Conservation (phyloP, 352 stramenopile genomes). For the Phytophthora vignae region DNA sequence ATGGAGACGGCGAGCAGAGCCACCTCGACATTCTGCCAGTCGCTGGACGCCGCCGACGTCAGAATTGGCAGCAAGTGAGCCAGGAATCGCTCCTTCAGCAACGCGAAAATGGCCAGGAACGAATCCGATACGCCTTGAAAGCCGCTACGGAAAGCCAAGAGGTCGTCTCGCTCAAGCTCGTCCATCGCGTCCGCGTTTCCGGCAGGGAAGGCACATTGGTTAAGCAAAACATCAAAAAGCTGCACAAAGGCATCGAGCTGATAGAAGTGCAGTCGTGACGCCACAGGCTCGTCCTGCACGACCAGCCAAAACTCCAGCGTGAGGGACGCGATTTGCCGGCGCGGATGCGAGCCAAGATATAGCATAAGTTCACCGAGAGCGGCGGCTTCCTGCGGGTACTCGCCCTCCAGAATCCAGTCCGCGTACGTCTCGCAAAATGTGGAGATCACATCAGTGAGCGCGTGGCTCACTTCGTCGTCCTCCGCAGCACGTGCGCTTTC, state of each 20-base stretch:
- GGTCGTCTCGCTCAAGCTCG: conserved; percentile 70
- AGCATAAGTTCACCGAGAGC: conserved; percentile 69
- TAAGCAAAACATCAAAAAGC: conserved; percentile 67
- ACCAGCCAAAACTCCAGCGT: conserved; percentile 82
- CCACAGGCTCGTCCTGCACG: conserved; percentile 74
- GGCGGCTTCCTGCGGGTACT: conserved; percentile 48
- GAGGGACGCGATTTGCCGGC: conserved; percentile 76
- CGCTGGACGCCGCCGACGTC: conserved; percentile 24
- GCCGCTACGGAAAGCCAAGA: conserved; percentile 62
- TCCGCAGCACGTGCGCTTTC: conserved; percentile 57
- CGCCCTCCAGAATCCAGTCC: conserved; percentile 71
- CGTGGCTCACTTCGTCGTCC: conserved; percentile 68
- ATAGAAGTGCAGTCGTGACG: conserved; percentile 60
- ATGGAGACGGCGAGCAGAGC: conserved; percentile 64
- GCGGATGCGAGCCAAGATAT: conserved; percentile 57
- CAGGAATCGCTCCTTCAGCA: conserved; percentile 64
- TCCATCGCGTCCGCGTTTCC: conserved; percentile 54
- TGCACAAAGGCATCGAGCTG: conserved; percentile 62
- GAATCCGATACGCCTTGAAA: conserved; percentile 67
- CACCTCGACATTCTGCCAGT: conserved; percentile 68
- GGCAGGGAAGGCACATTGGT: conserved; percentile 60
- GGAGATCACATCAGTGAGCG: conserved; percentile 65
- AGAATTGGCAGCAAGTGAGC: conserved; percentile 46
- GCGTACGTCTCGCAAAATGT: conserved; percentile 78
- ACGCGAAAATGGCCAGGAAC: conserved; percentile 61